phyloP scores from a whole-genome alignment of 1,139 yeast genomes.

The Geotrichum bryndzae region DNA sequence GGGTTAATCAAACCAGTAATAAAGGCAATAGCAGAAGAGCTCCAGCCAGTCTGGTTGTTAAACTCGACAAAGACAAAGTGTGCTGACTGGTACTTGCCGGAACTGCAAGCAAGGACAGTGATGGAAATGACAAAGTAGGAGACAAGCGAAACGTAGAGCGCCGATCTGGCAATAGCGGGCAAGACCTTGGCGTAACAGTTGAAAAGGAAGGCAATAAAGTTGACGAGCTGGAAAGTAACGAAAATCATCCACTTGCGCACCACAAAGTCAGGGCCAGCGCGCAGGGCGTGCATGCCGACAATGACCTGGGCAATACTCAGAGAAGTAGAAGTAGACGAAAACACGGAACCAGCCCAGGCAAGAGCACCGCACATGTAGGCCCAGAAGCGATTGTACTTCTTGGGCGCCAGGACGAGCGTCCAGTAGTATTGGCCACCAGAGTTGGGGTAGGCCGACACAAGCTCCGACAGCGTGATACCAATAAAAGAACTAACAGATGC shows the following conservation, averaged over 20 bases:
- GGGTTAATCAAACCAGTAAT: constrained; percentile 55
- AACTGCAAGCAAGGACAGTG: constrained; percentile 43
- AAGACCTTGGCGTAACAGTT: constrained; percentile 37
- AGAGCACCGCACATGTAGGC: constrained; percentile 52
- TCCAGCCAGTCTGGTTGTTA: constrained; percentile 53
- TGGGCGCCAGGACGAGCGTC: constrained; percentile 52
- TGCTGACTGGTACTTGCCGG: constrained; percentile 45
- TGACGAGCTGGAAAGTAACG: constrained; percentile 39
- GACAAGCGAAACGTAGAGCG: constrained; percentile 45
- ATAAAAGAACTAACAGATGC: constrained; percentile 44
- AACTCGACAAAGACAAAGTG: constrained; percentile 47
- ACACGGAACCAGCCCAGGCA: constrained; percentile 54
- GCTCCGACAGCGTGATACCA: constrained; percentile 46
- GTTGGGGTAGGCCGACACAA: constrained; percentile 49
- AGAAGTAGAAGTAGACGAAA: constrained; percentile 52
- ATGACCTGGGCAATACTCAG: constrained; percentile 45
- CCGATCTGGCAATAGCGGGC: constrained; percentile 40
- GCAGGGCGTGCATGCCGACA: constrained; percentile 46
- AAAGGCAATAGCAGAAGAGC: constrained; percentile 48
- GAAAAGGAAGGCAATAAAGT: constrained; percentile 33
- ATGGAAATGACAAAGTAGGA: constrained; percentile 46
- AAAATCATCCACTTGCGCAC: constrained; percentile 47
- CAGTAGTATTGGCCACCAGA: constrained; percentile 61
- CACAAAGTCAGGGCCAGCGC: constrained; percentile 41
- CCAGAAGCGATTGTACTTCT: constrained; percentile 42